Conservation (phyloP, 305 asterid species). For the Fraxinus ornus region DNA sequence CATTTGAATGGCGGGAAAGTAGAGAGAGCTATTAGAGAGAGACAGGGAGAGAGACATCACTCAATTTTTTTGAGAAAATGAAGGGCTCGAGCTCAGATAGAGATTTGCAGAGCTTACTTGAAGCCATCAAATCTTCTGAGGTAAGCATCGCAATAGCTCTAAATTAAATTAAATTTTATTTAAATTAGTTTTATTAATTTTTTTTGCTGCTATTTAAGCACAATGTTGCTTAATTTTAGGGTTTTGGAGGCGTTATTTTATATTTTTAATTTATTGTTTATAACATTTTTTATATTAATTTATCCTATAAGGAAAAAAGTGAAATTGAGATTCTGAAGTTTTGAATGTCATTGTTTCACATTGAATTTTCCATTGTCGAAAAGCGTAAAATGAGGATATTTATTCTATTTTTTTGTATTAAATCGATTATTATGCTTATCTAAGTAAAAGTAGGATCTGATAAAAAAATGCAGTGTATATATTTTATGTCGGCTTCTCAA, state of each 20-base stretch:
- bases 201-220: neutral
- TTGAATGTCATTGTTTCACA: neutral
- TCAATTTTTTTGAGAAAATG: slow-evolving; percentile 22
- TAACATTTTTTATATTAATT: neutral
- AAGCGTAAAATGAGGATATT: neutral
- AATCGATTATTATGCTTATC: neutral
- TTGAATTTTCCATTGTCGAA: neutral
- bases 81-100: slow-evolving; percentile 38
- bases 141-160: slow-evolving; percentile 37
- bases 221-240: slow-evolving; percentile 10
- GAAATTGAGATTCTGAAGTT: neutral
- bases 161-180: neutral
- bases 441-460: neutral
- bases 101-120: slow-evolving; percentile 49
- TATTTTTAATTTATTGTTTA: neutral
- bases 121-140: slow-evolving; percentile 67
- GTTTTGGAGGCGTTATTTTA: slow-evolving; percentile 2
- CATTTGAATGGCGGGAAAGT: slow-evolving; percentile 46
- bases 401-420: neutral
- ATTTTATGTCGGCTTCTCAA: neutral
- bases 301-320: neutral
- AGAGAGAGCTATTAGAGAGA: neutral
- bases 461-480: neutral
- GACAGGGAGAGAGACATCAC: slow-evolving; percentile 4
- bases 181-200: neutral